Conservation (phyloP, 768 basidiomycete species). For the Leccinum olivaceopallidum region DNA sequence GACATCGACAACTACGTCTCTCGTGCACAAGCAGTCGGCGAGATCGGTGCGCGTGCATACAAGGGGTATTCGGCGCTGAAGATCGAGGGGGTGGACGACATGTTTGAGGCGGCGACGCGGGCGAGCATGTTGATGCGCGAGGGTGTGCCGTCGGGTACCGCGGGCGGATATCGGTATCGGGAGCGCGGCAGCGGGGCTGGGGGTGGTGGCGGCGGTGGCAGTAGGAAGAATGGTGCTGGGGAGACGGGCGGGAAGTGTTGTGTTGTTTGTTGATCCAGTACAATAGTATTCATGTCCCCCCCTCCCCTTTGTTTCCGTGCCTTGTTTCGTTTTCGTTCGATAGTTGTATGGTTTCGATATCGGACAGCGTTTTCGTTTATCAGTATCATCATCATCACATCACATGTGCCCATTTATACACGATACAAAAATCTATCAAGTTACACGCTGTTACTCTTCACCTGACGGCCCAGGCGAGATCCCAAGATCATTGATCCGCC, state of each 20-base stretch:
- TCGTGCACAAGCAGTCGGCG: conserved; percentile 72
- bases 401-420: too few relatives aligned
- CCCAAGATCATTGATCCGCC: conserved; percentile 59
- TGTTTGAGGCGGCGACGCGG: conserved; percentile 95
- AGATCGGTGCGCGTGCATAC: conserved; percentile 91
- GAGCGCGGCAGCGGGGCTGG: conserved; percentile 34
- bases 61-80: conserved; percentile 92
- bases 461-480: conserved; percentile 36
- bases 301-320: neutral
- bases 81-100: conserved; percentile 93
- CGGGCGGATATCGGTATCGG: conserved; percentile 50
- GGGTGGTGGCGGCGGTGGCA: conserved; percentile 32
- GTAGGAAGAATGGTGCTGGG: neutral
- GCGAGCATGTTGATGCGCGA: conserved; percentile 97
- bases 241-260: conserved; percentile 58
- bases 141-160: conserved; percentile 59
- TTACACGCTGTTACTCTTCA: too few relatives aligned
- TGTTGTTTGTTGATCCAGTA: conserved; percentile 54
- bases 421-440: too few relatives aligned
- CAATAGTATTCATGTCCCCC: neutral
- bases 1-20: conserved; percentile 61
- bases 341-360: conserved; percentile 11
- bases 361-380: conserved; percentile 13
- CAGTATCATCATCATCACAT: too few relatives aligned
- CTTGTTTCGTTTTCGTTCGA: neutral